Conservation (phyloP, 176 grass and related monocot species). For the Coix lacrymajobi region DNA sequence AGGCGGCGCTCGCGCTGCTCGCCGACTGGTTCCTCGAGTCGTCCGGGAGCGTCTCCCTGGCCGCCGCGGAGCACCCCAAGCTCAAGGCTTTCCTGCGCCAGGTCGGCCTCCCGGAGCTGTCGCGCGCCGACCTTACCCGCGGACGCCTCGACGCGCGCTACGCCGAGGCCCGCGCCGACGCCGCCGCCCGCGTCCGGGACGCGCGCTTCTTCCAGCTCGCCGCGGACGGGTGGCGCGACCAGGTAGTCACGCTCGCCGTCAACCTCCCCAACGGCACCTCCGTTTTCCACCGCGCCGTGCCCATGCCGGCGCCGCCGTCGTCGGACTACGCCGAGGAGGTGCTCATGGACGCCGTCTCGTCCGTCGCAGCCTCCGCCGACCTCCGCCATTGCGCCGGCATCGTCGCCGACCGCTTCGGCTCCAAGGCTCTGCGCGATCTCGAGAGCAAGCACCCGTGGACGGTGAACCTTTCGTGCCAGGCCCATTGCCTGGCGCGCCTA, state of each 20-base stretch:
- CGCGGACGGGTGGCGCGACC: slow-evolving; percentile 54
- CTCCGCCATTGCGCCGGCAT: slow-evolving; percentile 67
- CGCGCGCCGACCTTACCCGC: slow-evolving; percentile 28
- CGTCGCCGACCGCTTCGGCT: slow-evolving; percentile 69
- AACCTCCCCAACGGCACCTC: slow-evolving; percentile 79
- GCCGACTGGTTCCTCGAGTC: slow-evolving; percentile 84
- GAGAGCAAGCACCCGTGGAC: slow-evolving; percentile 72
- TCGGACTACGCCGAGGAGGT: slow-evolving; percentile 58
- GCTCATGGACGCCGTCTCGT: slow-evolving; percentile 47
- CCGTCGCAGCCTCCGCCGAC: slow-evolving; percentile 27
- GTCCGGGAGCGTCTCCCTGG: slow-evolving; percentile 43
- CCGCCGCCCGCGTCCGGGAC: slow-evolving; percentile 57
- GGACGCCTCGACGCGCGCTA: slow-evolving; percentile 54
- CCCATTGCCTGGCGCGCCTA: slow-evolving; percentile 35
- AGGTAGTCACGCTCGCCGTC: slow-evolving; percentile 42
- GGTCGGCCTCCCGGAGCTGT: slow-evolving; percentile 49
- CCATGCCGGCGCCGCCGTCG: slow-evolving; percentile 19
- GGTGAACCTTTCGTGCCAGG: slow-evolving; percentile 81
- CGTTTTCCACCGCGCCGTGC: slow-evolving; percentile 63
- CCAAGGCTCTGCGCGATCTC: slow-evolving; percentile 58
- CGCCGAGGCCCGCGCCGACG: slow-evolving; percentile 40
- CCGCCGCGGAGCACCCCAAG: slow-evolving; percentile 65
- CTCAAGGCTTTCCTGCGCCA: slow-evolving; percentile 58
- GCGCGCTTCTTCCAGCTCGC: slow-evolving; percentile 88
- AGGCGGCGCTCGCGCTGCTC: slow-evolving; percentile 54